Percentiles rank a stretch among this genome's conserved stretches.
Evolutionary conservation across 208 protist genomes (phyloP).

Genomic region (Kentomonas sorsogonicus): DNA sequence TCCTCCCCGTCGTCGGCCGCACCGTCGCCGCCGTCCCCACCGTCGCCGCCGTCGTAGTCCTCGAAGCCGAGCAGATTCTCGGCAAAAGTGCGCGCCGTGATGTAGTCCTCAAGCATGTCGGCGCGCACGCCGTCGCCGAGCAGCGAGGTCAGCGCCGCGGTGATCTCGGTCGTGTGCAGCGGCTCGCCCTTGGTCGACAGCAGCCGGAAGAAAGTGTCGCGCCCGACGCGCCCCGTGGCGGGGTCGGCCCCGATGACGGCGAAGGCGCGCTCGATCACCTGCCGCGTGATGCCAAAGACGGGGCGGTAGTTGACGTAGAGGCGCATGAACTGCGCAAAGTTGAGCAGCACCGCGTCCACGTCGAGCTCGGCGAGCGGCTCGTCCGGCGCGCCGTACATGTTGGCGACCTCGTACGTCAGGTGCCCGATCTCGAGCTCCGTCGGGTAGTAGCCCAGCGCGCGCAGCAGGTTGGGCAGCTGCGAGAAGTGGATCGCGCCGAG

Average conservation of each 20-base stretch:
- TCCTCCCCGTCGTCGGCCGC: slow-evolving; percentile 18
- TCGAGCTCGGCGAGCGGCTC: slow-evolving; percentile 60
- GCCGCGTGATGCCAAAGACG: slow-evolving; percentile 82
- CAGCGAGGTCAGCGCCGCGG: slow-evolving; percentile 74
- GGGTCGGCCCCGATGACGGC: slow-evolving; percentile 66
- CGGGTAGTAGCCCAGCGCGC: slow-evolving; percentile 94
- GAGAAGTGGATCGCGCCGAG: slow-evolving; percentile 85
- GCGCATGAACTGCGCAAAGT: slow-evolving; percentile 89
- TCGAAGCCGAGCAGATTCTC: slow-evolving; percentile 90
- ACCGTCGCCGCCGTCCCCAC: slow-evolving; percentile 21
- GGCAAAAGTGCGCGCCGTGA: slow-evolving; percentile 81
- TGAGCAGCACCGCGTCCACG: slow-evolving; percentile 74
- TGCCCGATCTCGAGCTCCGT: slow-evolving; percentile 90
- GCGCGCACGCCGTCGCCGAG: slow-evolving; percentile 79
- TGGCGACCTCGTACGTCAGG: slow-evolving; percentile 90
- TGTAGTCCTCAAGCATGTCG: slow-evolving; percentile 85
- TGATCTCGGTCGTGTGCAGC: slow-evolving; percentile 63
- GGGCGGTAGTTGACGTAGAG: slow-evolving; percentile 95
- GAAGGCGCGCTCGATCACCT: slow-evolving; percentile 90
- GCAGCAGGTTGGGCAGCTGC: slow-evolving; percentile 93
- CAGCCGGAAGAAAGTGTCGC: slow-evolving; percentile 70
- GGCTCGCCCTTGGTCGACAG: slow-evolving; percentile 72
- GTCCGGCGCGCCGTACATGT: slow-evolving; percentile 56
- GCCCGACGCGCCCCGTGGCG: slow-evolving; percentile 56
- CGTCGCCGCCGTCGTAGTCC: slow-evolving; percentile 72